Base-by-base conservation (phyloP, 2,329 filamentous ascomycete species). In the Stagonosporopsis rhizophila region DNA sequence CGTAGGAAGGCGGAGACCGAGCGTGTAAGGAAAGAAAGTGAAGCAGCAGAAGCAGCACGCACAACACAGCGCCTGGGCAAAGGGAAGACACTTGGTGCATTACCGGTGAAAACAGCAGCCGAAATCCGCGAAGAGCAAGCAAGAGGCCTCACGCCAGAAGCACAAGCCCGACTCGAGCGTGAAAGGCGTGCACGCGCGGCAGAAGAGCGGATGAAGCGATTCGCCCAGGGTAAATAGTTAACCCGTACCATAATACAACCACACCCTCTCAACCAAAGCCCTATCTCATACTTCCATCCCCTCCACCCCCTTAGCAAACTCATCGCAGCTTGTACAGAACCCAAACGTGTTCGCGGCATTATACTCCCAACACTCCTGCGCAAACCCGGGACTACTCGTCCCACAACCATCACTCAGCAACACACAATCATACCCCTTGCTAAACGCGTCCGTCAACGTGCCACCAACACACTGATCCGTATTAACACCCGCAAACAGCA, bases 111-210 rank as follows among this genome's bases (percentile, higher is more conserved):
- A 81, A 90, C 90, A 17, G 89, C 89, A 0, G 86, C 92, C 67
- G 91, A 97, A 74, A 87, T 85, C 71, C 84, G 92, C 61, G 90
- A 94, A 71, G 92, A 96, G 70, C 92, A 97, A 75, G 84, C 85
- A 44, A 86, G 91, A 61, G 93, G 94, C 0, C 81, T 98, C 79
- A 96, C 91, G 38, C 88, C 91, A 0, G 94, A 98, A 78, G 93
- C 95, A 85, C 86, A 87, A 73, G 85, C 88, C 84, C 87, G 85
- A 72, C 76, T 98, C 50, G 95, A 98, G 75, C 82, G 95, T 65
- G 95, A 99, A 78, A 83, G 92, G 66, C 88, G 94, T 70, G 95
- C 95, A 4, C 86, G 94, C 67, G 95, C 95, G 8, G 94, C 93
- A 0, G 95, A 98, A 77, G 93, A 94, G 79, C 86, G 94, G 71